Percentiles rank a stretch among this genome's conserved stretches.
Conservation (phyloP, 1,139 yeast genomes). For the Yamadazyma triangularis region DNA sequence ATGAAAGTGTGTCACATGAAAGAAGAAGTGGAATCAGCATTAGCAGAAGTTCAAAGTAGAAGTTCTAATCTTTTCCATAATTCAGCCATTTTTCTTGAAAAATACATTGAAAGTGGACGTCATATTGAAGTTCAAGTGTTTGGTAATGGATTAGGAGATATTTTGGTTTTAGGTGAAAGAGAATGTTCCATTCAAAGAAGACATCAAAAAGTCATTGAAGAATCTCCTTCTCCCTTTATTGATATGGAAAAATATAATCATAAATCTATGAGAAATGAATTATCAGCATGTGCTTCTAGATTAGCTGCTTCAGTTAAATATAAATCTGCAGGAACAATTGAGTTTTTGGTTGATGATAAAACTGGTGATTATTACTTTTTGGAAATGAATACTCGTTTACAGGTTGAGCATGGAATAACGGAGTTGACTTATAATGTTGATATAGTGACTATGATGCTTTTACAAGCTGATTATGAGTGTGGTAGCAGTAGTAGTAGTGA, state of each 20-base stretch:
- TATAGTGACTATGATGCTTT: slow-evolving; percentile 23
- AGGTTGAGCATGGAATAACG: slow-evolving; percentile 32
- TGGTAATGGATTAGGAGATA: slow-evolving; percentile 41
- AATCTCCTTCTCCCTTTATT: slow-evolving; percentile 34
- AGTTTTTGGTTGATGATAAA: slow-evolving; percentile 25
- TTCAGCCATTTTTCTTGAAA: slow-evolving; percentile 37
- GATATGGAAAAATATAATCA: slow-evolving; percentile 1
- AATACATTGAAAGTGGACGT: slow-evolving; percentile 37
- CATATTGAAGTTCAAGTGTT: slow-evolving; percentile 46
- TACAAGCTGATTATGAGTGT: slow-evolving; percentile 24
- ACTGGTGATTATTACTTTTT: slow-evolving; percentile 23
- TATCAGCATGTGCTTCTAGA: slow-evolving; percentile 17
- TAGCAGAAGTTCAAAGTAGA: slow-evolving; percentile 3
- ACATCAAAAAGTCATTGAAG: slow-evolving; percentile 46
- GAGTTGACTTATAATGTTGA: slow-evolving; percentile 27
- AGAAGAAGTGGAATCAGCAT: slow-evolving; percentile 1
- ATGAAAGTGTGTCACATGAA: slow-evolving; percentile 4
- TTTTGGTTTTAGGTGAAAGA: slow-evolving; percentile 42
- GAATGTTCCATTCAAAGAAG: slow-evolving; percentile 48
- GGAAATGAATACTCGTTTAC: slow-evolving; percentile 30
- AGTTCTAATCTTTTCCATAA: slow-evolving; percentile 17
- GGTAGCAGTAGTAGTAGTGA: slow-evolving; percentile 10
- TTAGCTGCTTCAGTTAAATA: slow-evolving; percentile 21
- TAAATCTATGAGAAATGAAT: slow-evolving; percentile 9
- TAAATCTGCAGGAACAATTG: slow-evolving; percentile 33